Percentiles rank a stretch among this genome's conserved stretches.
phyloP scores from a whole-genome alignment of 176 grass and related monocot species.

The Phoenix dactylifera region DNA sequence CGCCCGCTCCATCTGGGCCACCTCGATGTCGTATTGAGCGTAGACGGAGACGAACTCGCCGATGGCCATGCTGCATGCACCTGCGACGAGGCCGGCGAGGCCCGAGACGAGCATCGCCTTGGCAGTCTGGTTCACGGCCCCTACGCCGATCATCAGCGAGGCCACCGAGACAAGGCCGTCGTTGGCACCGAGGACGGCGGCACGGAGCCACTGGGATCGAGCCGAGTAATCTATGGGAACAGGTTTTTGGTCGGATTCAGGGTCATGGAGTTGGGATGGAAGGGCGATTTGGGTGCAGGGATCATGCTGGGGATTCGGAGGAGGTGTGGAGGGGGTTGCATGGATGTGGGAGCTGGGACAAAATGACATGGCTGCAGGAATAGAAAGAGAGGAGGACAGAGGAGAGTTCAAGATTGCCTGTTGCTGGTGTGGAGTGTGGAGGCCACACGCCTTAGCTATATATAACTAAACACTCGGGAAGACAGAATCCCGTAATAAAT shows the following conservation, averaged over 20 bases:
- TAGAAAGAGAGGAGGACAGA: too few species aligned
- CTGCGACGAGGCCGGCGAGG: constrained; percentile 67
- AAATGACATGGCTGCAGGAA: constrained; percentile 28
- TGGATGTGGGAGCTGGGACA: constrained; percentile 36
- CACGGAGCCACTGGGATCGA: constrained; percentile 93
- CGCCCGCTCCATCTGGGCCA: constrained; percentile 28
- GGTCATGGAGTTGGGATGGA: background rate
- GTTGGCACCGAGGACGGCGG: constrained; percentile 84
- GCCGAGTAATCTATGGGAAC: constrained; percentile 49
- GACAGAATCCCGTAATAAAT: too few species aligned
- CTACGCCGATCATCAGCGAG: constrained; percentile 83
- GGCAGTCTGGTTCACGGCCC: constrained; percentile 34
- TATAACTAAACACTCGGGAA: too few species aligned
- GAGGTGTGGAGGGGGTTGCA: background rate
- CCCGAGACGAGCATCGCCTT: constrained; percentile 77
- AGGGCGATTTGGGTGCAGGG: background rate
- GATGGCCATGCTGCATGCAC: constrained; percentile 97
- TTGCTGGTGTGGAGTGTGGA: too few species aligned
- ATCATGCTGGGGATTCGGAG: background rate
- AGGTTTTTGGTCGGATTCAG: background rate
- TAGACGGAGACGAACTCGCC: constrained; percentile 93
- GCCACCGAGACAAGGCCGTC: constrained; percentile 91
- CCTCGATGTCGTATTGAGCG: constrained; percentile 83
- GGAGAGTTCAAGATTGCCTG: too few species aligned
- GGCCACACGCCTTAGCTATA: too few species aligned